phyloP scores from a whole-genome alignment of 305 asterid species.

The Fraxinus albicans region DNA sequence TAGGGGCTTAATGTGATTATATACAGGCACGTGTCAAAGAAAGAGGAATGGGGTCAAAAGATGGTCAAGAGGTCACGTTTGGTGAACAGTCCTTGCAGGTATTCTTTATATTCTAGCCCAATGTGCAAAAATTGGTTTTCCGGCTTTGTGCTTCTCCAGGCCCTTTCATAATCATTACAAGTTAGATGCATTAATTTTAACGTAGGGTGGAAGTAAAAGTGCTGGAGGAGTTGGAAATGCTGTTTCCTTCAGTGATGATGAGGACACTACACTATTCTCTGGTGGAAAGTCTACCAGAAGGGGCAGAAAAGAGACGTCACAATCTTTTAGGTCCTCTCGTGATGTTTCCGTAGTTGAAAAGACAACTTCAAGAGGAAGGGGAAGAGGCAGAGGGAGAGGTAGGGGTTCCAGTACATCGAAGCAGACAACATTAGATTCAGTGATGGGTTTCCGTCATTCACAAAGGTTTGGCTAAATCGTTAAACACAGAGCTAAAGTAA shows the following conservation, averaged over 20 bases:
- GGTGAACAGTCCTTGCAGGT: slow-evolving; percentile 69
- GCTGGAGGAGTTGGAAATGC: slow-evolving; percentile 53
- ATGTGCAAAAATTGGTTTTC: slow-evolving; percentile 8
- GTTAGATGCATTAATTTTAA: not conserved
- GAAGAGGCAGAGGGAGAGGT: slow-evolving; percentile 84
- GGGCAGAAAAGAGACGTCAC: slow-evolving; percentile 61
- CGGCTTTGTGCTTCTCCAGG: slow-evolving; percentile 11
- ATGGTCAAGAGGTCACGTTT: slow-evolving; percentile 52
- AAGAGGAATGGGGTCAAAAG: slow-evolving; percentile 58
- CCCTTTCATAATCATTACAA: not conserved
- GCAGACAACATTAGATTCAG: slow-evolving; percentile 93
- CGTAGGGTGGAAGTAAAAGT: slow-evolving; percentile 44
- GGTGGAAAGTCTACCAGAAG: slow-evolving; percentile 56
- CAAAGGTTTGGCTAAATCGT: slow-evolving; percentile 56
- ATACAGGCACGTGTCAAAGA: slow-evolving; percentile 85
- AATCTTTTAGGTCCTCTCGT: slow-evolving; percentile 56
- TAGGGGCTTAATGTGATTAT: not conserved
- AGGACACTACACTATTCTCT: slow-evolving; percentile 49
- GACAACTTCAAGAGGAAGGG: slow-evolving; percentile 82
- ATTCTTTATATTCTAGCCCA: slow-evolving; percentile 19
- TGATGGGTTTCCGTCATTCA: slow-evolving; percentile 74
- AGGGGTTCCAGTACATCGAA: slow-evolving; percentile 62
- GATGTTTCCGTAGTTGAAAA: slow-evolving; percentile 58
- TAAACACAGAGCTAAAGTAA: not conserved
- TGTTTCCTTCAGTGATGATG: slow-evolving; percentile 88